Evolutionary conservation across 176 grass and related monocot genomes (phyloP), one percentile per base, ranked within the genome.

Genomic region (Zea luxurians): DNA sequence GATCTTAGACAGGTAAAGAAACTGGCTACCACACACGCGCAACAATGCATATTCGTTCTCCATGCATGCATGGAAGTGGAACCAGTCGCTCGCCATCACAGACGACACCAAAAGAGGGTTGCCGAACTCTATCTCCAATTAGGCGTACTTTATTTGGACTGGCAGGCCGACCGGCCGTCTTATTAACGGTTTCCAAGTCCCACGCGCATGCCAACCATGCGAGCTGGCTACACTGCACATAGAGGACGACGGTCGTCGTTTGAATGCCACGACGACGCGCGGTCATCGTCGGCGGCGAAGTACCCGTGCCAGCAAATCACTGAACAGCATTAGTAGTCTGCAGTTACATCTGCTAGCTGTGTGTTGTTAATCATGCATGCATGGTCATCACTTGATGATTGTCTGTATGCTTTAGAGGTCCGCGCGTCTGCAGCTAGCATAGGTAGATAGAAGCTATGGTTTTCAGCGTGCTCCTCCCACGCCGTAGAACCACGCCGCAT

Each of bases 71-170:
- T 20, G 50, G 54, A 79, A 37, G 2, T 27, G 27, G 8, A 34
- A 42, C 17, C 36, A 77, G 27, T 27, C 47, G 0, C 21, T 70
- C 78, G 21, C 70, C 71, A 60, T 88, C 81, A 57, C 76, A 49
- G 34, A 47, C 64, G 41, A 34, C 36, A 77, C 87, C 87, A 85
- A 89, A 89, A 89, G 65, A 84, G 44, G 77, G 82, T 77, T 2
- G 87, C 87, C 87, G 44, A 89, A 89, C 86, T 76, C 82, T 49
- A 88, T 65, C 85, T 45, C 75, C 75, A 7, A 45, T 27, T 27
- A 40, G 38, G 38, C 38, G 38, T 40, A 40, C 38, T 40, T 27
- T 61, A 68, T 16, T 72, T 70, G 55, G 84, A 81, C 68, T 9
- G 68, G 12, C 68, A 21, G 20, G 21, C 55, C 16, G 75, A 45